Evolutionary conservation across 768 basidiomycete genomes (phyloP).

Genomic region (Tulasnella sp.): DNA sequence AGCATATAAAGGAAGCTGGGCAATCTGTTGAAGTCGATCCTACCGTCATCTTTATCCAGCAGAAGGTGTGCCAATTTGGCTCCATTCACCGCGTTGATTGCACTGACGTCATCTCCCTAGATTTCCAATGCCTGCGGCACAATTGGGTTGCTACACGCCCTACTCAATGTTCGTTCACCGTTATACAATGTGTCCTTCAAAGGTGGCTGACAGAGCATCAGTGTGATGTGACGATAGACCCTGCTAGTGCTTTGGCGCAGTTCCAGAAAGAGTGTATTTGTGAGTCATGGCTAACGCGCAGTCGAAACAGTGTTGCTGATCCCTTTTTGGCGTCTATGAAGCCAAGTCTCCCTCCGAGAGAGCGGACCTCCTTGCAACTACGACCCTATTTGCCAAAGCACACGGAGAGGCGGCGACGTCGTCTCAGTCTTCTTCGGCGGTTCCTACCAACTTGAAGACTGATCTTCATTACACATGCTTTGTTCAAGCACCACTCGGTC

Average conservation of each 20-base stretch:
- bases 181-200: neutral
- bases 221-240: slow-evolving; percentile 45
- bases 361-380: slow-evolving; percentile 60
- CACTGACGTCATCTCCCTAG: slow-evolving; percentile 27
- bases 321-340: slow-evolving; percentile 22
- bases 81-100: neutral
- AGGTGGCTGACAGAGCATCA: slow-evolving; percentile 23
- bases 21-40: slow-evolving; percentile 39
- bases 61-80: slow-evolving; percentile 45
- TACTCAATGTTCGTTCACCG: slow-evolving; percentile 53
- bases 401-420: slow-evolving; percentile 55
- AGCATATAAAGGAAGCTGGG: slow-evolving; percentile 35
- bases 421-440: slow-evolving; percentile 47
- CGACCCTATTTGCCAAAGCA: slow-evolving; percentile 62
- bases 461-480: slow-evolving; percentile 84
- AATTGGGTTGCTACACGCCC: slow-evolving; percentile 70
- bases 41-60: slow-evolving; percentile 76
- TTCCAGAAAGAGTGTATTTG: slow-evolving; percentile 58
- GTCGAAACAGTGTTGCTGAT: neutral
- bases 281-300: slow-evolving; percentile 19
- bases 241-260: slow-evolving; percentile 46
- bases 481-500: slow-evolving; percentile 43
- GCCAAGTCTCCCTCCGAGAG: slow-evolving; percentile 61
- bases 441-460: slow-evolving; percentile 52
- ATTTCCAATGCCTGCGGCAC: slow-evolving; percentile 81